Percentiles rank a stretch among this genome's conserved stretches.
These are phyloP conservation scores for Chaetomium strumarium DNA, from an alignment of 2,329 filamentous ascomycete species.

Conservation along the genomic window DNA sequence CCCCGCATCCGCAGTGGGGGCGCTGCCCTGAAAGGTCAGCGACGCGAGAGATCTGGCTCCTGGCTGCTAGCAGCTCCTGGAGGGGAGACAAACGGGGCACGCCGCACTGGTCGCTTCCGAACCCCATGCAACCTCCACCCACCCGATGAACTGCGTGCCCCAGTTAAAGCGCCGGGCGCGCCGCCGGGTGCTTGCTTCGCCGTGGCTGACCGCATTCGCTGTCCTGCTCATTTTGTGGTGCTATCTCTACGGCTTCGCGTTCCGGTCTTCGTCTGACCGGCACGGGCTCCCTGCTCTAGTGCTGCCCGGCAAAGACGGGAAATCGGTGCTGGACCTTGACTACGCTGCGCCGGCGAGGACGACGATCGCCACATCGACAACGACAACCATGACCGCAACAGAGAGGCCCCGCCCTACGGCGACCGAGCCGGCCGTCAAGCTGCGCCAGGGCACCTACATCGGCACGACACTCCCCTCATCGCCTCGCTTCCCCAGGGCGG, in stretches of 20 bases:
- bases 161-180: constrained; percentile 1
- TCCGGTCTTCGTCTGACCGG: neutral
- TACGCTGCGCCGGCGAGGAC: neutral
- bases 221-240: constrained; percentile 13
- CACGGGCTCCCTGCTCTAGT: neutral
- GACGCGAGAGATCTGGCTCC: neutral
- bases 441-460: constrained; percentile 38
- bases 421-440: constrained; percentile 23
- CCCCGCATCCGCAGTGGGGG: constrained; percentile 2
- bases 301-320: neutral
- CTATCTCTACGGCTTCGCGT: constrained; percentile 7
- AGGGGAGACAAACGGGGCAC: constrained; percentile 1
- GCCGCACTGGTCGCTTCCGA: neutral
- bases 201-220: constrained; percentile 4
- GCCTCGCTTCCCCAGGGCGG: constrained; percentile 29
- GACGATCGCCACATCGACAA: neutral
- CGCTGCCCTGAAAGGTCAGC: neutral
- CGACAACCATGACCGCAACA: neutral
- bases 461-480: constrained; percentile 30
- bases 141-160: neutral
- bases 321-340: neutral
- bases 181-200: constrained; percentile 1
- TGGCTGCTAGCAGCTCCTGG: too few species aligned
- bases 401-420: neutral
- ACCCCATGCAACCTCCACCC: neutral